These are phyloP conservation scores for Trametes villosa DNA, from an alignment of 768 basidiomycete genomes.

Conservation along the genomic window DNA sequence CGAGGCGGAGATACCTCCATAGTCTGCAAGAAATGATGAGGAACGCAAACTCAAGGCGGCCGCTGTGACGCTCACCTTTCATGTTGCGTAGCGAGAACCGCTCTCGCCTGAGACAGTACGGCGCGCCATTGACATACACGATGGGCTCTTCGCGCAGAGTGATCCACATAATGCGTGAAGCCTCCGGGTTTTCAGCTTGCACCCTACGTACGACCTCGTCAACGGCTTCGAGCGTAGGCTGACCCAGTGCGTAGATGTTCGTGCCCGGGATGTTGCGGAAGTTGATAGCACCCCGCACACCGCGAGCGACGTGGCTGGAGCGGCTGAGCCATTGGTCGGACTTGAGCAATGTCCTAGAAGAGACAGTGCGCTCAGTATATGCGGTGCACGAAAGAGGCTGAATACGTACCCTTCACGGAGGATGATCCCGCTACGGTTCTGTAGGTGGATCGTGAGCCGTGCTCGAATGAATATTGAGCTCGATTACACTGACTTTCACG, in stretches of 20 bases:
- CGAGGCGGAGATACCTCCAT: constrained; percentile 91
- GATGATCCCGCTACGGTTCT: constrained; percentile 94
- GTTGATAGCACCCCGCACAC: constrained; percentile 91
- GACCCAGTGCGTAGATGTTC: constrained; percentile 90
- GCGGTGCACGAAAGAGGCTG: background rate
- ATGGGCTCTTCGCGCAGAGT: constrained; percentile 93
- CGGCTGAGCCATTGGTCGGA: constrained; percentile 90
- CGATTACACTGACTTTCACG: constrained; percentile 62
- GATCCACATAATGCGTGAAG: constrained; percentile 81
- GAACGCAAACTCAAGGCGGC: background rate
- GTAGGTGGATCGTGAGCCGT: background rate
- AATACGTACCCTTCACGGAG: constrained; percentile 76
- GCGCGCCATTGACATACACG: constrained; percentile 90
- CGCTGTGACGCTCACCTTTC: constrained; percentile 61
- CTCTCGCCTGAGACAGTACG: constrained; percentile 88
- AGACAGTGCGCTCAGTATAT: background rate
- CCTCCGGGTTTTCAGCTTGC: constrained; percentile 59
- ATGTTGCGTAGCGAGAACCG: constrained; percentile 90
- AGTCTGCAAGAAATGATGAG: constrained; percentile 57
- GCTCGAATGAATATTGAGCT: background rate
- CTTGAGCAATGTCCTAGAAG: constrained; percentile 76
- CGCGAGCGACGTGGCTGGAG: constrained; percentile 64
- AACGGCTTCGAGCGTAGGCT: constrained; percentile 89
- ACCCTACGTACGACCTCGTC: constrained; percentile 74
- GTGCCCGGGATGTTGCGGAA: constrained; percentile 84